Percentiles rank a stretch among this genome's conserved stretches.
phyloP scores from a whole-genome alignment of 2,329 filamentous ascomycete genomes.

The Sarocladium brachiariae region DNA sequence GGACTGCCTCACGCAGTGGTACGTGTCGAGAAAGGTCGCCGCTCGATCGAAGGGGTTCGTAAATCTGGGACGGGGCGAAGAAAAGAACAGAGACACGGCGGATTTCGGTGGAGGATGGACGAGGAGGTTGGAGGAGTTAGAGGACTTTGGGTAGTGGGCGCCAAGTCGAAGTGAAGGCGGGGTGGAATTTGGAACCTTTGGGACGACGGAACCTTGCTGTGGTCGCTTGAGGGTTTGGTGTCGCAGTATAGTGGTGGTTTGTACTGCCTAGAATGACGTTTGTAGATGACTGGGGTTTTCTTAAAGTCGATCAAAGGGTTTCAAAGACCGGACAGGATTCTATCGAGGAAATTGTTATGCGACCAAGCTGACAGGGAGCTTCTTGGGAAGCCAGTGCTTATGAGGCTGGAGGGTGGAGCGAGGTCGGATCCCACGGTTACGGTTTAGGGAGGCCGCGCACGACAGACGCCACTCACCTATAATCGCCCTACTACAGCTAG shows the following conservation, averaged over 20 bases:
- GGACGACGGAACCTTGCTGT: background rate
- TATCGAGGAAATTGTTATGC: background rate
- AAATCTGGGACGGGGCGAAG: background rate
- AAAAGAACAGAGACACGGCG: background rate
- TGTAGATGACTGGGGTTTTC: too few relatives aligned
- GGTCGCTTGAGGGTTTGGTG: background rate
- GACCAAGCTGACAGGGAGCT: background rate
- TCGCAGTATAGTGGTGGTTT: background rate
- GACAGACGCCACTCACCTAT: slow-evolving; percentile 3
- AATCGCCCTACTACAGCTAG: too few relatives aligned
- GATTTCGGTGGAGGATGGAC: background rate
- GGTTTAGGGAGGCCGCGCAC: background rate
- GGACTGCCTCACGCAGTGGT: slow-evolving; percentile 2
- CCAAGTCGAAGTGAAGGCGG: slow-evolving; percentile 8
- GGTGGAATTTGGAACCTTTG: slow-evolving; percentile 5
- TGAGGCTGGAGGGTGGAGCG: background rate
- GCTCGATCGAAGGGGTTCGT: background rate
- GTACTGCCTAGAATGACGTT: background rate
- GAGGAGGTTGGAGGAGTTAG: slow-evolving; percentile 1
- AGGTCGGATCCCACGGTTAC: slow-evolving; percentile 4
- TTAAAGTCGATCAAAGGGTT: too few relatives aligned
- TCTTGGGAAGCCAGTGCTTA: too few relatives aligned
- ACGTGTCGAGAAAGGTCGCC: background rate
- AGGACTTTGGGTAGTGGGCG: too few relatives aligned
- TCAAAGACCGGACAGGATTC: too few relatives aligned